phyloP scores from a whole-genome alignment of 2,329 filamentous ascomycete species.

The Colletotrichum viniferum region DNA sequence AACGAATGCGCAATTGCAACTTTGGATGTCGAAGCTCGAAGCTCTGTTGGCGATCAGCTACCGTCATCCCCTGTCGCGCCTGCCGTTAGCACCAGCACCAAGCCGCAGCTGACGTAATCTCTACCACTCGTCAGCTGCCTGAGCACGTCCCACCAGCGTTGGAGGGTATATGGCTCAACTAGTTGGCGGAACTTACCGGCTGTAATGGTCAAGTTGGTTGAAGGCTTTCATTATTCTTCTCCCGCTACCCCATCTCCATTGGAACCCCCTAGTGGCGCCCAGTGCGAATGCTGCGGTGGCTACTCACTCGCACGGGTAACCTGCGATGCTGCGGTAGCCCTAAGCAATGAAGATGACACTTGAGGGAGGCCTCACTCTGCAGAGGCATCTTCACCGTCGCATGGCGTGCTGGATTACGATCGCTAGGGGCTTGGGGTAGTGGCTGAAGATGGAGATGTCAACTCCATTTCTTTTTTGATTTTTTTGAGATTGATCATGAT shows the following conservation, averaged over 20 bases:
- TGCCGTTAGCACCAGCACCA: background rate
- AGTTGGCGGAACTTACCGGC: constrained; percentile 35
- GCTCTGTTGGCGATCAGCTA: background rate
- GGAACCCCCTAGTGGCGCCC: constrained; percentile 64
- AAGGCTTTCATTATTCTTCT: constrained; percentile 60
- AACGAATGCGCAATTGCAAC: background rate
- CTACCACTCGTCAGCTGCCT: too few species aligned
- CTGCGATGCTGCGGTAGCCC: constrained; percentile 66
- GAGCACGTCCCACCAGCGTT: background rate
- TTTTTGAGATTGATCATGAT: too few species aligned
- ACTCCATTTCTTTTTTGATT: constrained; percentile 47
- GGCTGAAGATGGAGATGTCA: constrained; percentile 59
- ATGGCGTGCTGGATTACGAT: constrained; percentile 73
- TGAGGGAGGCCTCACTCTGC: constrained; percentile 76
- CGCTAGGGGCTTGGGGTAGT: constrained; percentile 62
- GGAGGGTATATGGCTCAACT: background rate
- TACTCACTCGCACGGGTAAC: constrained; percentile 70
- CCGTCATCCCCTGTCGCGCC: background rate
- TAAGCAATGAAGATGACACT: constrained; percentile 73
- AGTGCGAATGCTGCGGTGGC: constrained; percentile 71
- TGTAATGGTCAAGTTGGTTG: constrained; percentile 67
- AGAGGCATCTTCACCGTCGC: constrained; percentile 73
- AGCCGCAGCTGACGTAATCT: background rate
- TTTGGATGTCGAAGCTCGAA: background rate
- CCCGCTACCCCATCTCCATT: constrained; percentile 58